Evolutionary conservation across 1,284 basidiomycete genomes (phyloP).

Genomic region (Puccinia novopanici): DNA sequence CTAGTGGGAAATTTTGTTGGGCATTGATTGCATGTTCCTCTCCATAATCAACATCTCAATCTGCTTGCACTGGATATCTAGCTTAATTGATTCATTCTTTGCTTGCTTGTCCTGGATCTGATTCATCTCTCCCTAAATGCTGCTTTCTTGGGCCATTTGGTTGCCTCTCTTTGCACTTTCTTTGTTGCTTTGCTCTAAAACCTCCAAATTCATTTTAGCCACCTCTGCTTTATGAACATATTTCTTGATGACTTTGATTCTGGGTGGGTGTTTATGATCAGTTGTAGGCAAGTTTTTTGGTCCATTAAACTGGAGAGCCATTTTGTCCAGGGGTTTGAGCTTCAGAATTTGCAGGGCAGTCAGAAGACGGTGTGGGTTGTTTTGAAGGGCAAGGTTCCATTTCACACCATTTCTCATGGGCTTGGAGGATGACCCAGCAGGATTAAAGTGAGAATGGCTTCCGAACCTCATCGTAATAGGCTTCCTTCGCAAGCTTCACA

Average conservation of each 20-base stretch:
- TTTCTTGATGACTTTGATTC: not conserved
- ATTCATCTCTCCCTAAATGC: not conserved
- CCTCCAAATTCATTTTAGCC: not conserved
- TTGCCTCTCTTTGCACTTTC: not conserved
- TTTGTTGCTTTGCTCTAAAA: not conserved
- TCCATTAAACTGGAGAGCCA: too few species aligned
- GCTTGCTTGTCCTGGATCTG: not conserved
- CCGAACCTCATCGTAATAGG: not conserved
- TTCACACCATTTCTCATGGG: not conserved
- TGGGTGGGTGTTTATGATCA: not conserved
- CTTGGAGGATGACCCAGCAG: not conserved
- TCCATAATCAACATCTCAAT: constrained; percentile 10
- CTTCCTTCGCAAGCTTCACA: not conserved
- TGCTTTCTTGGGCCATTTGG: not conserved
- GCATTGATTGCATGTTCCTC: not conserved
- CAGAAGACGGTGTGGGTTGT: not conserved
- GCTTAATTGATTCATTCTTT: not conserved
- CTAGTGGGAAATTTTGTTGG: not conserved
- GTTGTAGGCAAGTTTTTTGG: too few species aligned
- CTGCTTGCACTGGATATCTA: not conserved
- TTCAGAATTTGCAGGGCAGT: not conserved
- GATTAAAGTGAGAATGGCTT: not conserved
- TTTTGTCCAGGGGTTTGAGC: not conserved
- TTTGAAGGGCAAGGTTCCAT: not conserved
- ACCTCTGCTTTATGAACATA: not conserved